These are phyloP conservation scores for Psophocarpus tetragonolobus DNA, from an alignment of 306 rosid species.

Conservation along the genomic window DNA sequence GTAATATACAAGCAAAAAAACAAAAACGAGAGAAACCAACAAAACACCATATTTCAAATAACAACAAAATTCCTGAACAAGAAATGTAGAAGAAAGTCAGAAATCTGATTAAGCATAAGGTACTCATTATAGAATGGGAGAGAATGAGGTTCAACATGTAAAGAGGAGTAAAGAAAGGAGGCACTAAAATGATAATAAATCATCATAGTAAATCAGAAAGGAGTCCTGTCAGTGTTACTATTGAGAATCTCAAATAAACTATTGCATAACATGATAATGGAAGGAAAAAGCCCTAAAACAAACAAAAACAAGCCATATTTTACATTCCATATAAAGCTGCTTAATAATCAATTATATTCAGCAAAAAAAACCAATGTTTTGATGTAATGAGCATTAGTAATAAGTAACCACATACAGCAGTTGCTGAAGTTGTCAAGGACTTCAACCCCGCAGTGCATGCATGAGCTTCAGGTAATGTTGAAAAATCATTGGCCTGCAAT, in stretches of 20 bases:
- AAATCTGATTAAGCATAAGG: not conserved
- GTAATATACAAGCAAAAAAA: slow-evolving; percentile 15
- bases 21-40: slow-evolving; percentile 9
- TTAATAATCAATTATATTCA: slow-evolving; percentile 8
- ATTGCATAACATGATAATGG: slow-evolving; percentile 7
- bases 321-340: slow-evolving; percentile 16
- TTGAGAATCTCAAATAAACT: slow-evolving; percentile 10
- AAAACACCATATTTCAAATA: slow-evolving; percentile 9
- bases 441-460: slow-evolving; percentile 99
- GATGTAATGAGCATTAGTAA: slow-evolving; percentile 21
- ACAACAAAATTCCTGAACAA: slow-evolving; percentile 16
- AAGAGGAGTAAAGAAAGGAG: not conserved
- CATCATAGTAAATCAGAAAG: not conserved
- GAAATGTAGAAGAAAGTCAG: not conserved
- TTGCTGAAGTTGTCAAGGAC: slow-evolving; percentile 89
- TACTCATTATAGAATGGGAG: slow-evolving; percentile 17
- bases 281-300: not conserved
- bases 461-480: slow-evolving; percentile 97
- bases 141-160: slow-evolving; percentile 21
- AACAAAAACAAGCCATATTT: not conserved
- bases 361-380: slow-evolving; percentile 11
- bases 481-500: slow-evolving; percentile 79
- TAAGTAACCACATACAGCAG: slow-evolving; percentile 73
- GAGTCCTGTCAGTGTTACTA: not conserved
- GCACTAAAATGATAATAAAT: not conserved